phyloP scores from a whole-genome alignment of 2,329 filamentous ascomycete genomes.

The Aureobasidium subglaciale region DNA sequence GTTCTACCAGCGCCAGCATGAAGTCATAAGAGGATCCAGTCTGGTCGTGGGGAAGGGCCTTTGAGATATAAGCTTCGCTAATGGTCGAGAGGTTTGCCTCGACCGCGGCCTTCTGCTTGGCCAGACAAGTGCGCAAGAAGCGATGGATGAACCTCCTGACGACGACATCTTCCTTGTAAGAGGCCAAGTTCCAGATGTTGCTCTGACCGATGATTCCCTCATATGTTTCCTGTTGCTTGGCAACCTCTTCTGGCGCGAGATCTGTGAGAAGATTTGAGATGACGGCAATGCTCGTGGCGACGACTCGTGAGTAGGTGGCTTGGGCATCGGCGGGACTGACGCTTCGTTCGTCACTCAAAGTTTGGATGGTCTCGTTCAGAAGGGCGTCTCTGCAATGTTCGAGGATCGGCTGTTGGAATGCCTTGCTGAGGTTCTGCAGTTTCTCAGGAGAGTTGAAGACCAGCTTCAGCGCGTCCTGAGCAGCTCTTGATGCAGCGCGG shows the following conservation, averaged over 20 bases:
- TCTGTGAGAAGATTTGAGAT: conserved; percentile 47
- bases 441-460: conserved; percentile 80
- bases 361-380: conserved; percentile 67
- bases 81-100: conserved; percentile 45
- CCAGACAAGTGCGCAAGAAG: conserved; percentile 45
- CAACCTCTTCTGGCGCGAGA: conserved; percentile 44
- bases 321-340: conserved; percentile 79
- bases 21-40: conserved; percentile 66
- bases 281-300: conserved; percentile 51
- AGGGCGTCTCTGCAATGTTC: conserved; percentile 75
- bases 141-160: conserved; percentile 53
- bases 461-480: conserved; percentile 64
- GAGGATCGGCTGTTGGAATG: conserved; percentile 73
- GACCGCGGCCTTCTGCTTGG: conserved; percentile 36
- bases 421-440: conserved; percentile 65
- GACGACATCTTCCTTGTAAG: conserved; percentile 46
- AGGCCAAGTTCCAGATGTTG: conserved; percentile 53
- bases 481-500: conserved; percentile 65
- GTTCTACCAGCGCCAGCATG: conserved; percentile 55
- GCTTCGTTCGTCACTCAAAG: conserved; percentile 81
- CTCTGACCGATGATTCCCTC: conserved; percentile 58
- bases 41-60: conserved; percentile 67
- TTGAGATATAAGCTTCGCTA: conserved; percentile 63
- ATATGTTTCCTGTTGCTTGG: conserved; percentile 56
- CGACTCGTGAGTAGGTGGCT: conserved; percentile 76